Conservation (phyloP, 176 grass and related monocot genomes). For the Alloteropsis semialata region DNA sequence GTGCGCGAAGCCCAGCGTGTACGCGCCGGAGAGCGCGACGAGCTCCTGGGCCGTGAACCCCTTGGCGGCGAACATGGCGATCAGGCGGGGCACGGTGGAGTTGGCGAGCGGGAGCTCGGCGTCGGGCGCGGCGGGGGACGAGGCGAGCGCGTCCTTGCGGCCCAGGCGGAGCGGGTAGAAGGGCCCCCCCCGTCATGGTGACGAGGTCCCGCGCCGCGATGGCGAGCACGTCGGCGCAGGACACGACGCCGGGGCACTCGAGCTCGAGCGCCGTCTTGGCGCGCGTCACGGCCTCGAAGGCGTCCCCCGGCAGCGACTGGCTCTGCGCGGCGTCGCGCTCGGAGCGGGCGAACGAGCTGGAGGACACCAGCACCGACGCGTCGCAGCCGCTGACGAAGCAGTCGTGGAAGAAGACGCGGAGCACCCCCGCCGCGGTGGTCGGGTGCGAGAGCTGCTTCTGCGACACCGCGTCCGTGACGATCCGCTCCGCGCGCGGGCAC, state of each 20-base stretch:
- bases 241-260: constrained; percentile 65
- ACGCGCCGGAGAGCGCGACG: constrained; percentile 59
- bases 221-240: constrained; percentile 71
- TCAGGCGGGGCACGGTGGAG: constrained; percentile 28
- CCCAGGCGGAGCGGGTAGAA: constrained; percentile 52
- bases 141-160: constrained; percentile 60
- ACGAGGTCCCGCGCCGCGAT: constrained; percentile 58
- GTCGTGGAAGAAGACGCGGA: constrained; percentile 81
- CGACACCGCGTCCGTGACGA: constrained; percentile 54
- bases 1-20: constrained; percentile 60
- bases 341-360: constrained; percentile 47
- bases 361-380: constrained; percentile 55
- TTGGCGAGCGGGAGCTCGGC: constrained; percentile 40
- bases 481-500: constrained; percentile 53
- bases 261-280: constrained; percentile 65
- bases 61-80: constrained; percentile 43
- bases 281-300: constrained; percentile 63
- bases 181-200: constrained; percentile 60
- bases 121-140: constrained; percentile 35
- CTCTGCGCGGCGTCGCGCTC: constrained; percentile 59
- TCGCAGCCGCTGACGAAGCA: constrained; percentile 75
- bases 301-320: constrained; percentile 68
- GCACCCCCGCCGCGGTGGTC: constrained; percentile 65
- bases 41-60: constrained; percentile 49
- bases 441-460: constrained; percentile 62